Conservation (phyloP, 2,329 filamentous ascomycete species). For the Paraconiothyrium sp. region DNA sequence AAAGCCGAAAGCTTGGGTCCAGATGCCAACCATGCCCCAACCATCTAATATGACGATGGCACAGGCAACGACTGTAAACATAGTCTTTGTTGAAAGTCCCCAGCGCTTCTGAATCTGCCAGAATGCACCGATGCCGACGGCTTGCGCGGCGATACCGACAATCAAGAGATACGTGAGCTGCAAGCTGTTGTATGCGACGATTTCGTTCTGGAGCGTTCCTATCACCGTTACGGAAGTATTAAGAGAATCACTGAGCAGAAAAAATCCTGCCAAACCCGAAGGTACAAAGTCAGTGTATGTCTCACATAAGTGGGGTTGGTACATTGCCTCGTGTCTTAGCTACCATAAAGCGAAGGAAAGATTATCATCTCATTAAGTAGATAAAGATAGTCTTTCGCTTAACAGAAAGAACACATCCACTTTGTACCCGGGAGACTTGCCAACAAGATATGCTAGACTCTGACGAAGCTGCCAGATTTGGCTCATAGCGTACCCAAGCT, state of each 20-base stretch:
- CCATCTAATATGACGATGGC: conserved; percentile 6
- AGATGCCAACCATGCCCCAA: conserved; percentile 69
- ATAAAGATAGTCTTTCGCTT: too few species aligned
- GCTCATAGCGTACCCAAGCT: conserved; percentile 63
- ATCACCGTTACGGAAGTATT: conserved; percentile 77
- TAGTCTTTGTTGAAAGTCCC: conserved; percentile 69
- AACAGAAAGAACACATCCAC: too few species aligned
- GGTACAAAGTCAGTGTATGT: not conserved
- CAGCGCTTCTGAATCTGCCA: conserved; percentile 70
- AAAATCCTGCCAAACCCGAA: conserved; percentile 55
- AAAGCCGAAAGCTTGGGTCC: conserved; percentile 64
- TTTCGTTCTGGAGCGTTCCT: conserved; percentile 70
- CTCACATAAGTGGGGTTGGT: too few species aligned
- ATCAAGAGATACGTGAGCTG: conserved; percentile 73
- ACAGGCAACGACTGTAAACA: conserved; percentile 71
- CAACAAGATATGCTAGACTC: conserved; percentile 69
- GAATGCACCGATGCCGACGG: conserved; percentile 68
- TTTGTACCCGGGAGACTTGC: too few species aligned
- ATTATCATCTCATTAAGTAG: too few species aligned
- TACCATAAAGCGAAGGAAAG: too few species aligned
- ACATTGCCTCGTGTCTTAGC: too few species aligned
- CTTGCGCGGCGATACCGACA: conserved; percentile 71
- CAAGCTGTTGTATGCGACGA: conserved; percentile 72
- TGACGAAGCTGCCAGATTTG: conserved; percentile 73
- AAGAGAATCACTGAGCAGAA: conserved; percentile 73